Base-by-base conservation (phyloP, 148 eudicot species). In the Heliamphora exappendiculata region DNA sequence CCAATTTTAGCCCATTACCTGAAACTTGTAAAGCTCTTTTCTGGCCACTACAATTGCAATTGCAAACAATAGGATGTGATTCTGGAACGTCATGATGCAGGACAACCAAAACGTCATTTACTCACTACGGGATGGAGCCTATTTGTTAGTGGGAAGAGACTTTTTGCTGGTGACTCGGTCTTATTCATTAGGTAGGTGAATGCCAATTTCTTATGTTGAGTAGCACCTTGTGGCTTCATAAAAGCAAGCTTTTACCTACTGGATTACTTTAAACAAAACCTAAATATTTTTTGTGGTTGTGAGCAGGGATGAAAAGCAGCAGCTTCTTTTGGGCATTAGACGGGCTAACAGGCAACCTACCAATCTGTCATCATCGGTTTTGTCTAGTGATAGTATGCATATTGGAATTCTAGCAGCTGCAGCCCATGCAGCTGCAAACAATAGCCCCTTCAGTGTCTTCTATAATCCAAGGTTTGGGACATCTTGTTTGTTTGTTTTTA, bases 101-200 rank as follows among this genome's bases (percentile, higher is more conserved):
- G 99, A 73, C 97, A 95, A 84, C 99, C 99, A 60, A 95, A 95
- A 84, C 86, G 99, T 28, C 99, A 95, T 78, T 87, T 95, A 79
- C 91, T 95, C 57, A 95, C 99, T 42, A 91, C 97, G 7, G 99
- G 99, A 17, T 95, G 99, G 99, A 95, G 99, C 85, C 91, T 89
- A 73, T 95, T 92, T 84, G 97, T 95, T 54, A 81, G 93, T 75
- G 99, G 96, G 49, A 95, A 95, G 89, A 84, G 93, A 82, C 91
- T 95, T 82, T 84, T 89, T 82, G 96, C 99, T 0, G 97, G 99
- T 42, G 99, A 95, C 82, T 91, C 99, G 3, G 99, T 95, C 55
- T 82, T 95, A 42, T 92, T 95, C 80, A 95, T 95, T 53, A 87
- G 16, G 6, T 7, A 41, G 39, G 11, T 74, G 17, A 42, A 28